These are phyloP conservation scores for Quercus engelmannii DNA, from an alignment of 306 rosid species.

Conservation along the genomic window DNA sequence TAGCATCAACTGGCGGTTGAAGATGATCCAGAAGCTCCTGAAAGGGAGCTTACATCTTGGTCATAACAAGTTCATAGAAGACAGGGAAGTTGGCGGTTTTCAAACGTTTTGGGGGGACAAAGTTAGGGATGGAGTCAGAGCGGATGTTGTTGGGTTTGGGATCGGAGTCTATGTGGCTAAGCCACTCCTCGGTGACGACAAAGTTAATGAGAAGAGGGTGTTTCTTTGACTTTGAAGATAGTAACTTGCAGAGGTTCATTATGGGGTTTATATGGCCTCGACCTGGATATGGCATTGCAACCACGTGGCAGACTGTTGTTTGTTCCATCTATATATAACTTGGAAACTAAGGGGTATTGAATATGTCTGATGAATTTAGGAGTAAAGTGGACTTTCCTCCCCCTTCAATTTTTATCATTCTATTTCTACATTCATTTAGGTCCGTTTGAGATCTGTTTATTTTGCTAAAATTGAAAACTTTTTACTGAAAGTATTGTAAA, in stretches of 20 bases:
- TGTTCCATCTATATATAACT: background rate
- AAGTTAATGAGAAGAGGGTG: slow-evolving; percentile 10
- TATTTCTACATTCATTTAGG: too few relatives aligned
- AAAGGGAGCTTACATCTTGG: slow-evolving; percentile 23
- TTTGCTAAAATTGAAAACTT: too few relatives aligned
- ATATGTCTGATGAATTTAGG: too few relatives aligned
- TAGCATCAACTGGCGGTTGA: background rate
- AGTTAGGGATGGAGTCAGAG: slow-evolving; percentile 17
- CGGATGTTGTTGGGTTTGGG: slow-evolving; percentile 2
- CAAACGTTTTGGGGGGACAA: slow-evolving; percentile 17
- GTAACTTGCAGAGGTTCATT: slow-evolving; percentile 34
- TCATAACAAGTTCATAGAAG: slow-evolving; percentile 14
- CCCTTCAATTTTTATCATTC: too few relatives aligned
- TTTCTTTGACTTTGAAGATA: slow-evolving; percentile 9
- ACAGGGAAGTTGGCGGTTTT: slow-evolving; percentile 1
- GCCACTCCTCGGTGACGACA: slow-evolving; percentile 28
- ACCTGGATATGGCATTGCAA: slow-evolving; percentile 38
- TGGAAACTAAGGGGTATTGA: too few relatives aligned
- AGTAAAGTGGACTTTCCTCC: too few relatives aligned
- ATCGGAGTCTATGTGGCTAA: background rate
- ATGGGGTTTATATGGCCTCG: slow-evolving; percentile 36
- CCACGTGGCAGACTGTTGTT: slow-evolving; percentile 16
- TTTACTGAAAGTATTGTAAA: too few relatives aligned
- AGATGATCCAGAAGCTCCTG: slow-evolving; percentile 9
- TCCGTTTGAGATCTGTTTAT: too few relatives aligned